These are phyloP conservation scores for Phytophthora meadii DNA, from an alignment of 352 stramenopile species.

Conservation along the genomic window DNA sequence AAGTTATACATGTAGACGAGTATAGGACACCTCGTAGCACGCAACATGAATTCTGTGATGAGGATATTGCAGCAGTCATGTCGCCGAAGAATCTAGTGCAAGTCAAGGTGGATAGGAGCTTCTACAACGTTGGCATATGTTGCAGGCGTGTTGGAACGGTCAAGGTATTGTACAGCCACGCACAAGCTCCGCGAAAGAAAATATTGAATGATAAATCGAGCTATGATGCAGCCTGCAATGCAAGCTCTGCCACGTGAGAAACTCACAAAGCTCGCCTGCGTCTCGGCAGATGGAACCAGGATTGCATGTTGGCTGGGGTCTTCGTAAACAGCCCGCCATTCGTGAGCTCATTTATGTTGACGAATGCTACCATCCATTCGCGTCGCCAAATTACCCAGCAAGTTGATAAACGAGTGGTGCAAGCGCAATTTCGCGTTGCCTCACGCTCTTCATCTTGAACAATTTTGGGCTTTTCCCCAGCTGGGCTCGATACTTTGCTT, in stretches of 20 bases:
- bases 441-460: slow-evolving; percentile 25
- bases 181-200: slow-evolving; percentile 11
- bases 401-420: slow-evolving; percentile 1
- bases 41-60: slow-evolving; percentile 1
- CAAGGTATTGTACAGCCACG: not conserved
- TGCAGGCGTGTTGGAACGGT: slow-evolving; percentile 1
- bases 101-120: not conserved
- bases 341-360: too few relatives aligned
- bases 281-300: slow-evolving; percentile 7
- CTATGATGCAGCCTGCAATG: not conserved
- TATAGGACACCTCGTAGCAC: not conserved
- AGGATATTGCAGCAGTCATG: not conserved
- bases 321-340: slow-evolving; percentile 2
- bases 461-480: slow-evolving; percentile 15
- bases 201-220: slow-evolving; percentile 1
- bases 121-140: not conserved
- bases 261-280: slow-evolving; percentile 1
- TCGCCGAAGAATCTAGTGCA: not conserved
- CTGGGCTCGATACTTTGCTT: slow-evolving; percentile 3
- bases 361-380: too few relatives aligned
- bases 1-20: not conserved
- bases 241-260: slow-evolving; percentile 14
- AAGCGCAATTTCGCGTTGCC: slow-evolving; percentile 18
- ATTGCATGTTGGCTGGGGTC: slow-evolving; percentile 2
- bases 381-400: too few relatives aligned